Base-by-base conservation (phyloP, 2,329 filamentous ascomycete species). In the Fusarium mundagurra region DNA sequence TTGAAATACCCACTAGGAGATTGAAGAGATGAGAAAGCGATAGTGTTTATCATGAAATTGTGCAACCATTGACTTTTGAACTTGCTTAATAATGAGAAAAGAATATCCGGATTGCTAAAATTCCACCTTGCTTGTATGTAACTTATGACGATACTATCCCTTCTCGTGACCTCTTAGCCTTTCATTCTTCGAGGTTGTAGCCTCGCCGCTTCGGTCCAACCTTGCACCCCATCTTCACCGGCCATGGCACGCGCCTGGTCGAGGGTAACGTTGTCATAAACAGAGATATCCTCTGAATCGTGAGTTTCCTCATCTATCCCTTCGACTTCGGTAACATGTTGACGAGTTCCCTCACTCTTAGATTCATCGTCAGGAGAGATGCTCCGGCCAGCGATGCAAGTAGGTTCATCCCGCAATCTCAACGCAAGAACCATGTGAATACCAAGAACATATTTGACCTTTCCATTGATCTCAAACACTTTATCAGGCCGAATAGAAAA, bases 1-100 rank as follows among this genome's bases (percentile, higher is more conserved):
- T 64, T 61, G 27, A 73, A 75, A 74, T 70, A 70, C 67, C 67
- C 67, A 71, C 6, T 66, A 60, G 51, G 53, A 69, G 39, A 47
- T 50, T 34, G 36, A 34, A 66, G 41, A 65, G 58, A 70, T 31
- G 44, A 54, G 41, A 50, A 57, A 54, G 47, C 41, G 67, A 64
- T 24, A 36, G 44, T 69, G 14, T 45, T 53, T 16, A 38, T 31
- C 31, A 22, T 13, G n/a, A 33, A 20, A 41, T 24, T 53, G n/a
- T 31, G 16, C 10, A 10, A n/a, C 50, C n/a, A 53, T 27, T 39
- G 24, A 11, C 24, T 29, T 27, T 11, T 54, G 24, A 39, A 9
- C 14, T 39, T 31, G 36, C 51, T 29, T 14, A 55, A 43, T 7
- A 55, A n/a, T 43, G 36, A 31, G 24, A 41, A 31, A 29, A 14